Conservation (phyloP, 2,329 filamentous ascomycete species). For the Trichoderma aggressivum region DNA sequence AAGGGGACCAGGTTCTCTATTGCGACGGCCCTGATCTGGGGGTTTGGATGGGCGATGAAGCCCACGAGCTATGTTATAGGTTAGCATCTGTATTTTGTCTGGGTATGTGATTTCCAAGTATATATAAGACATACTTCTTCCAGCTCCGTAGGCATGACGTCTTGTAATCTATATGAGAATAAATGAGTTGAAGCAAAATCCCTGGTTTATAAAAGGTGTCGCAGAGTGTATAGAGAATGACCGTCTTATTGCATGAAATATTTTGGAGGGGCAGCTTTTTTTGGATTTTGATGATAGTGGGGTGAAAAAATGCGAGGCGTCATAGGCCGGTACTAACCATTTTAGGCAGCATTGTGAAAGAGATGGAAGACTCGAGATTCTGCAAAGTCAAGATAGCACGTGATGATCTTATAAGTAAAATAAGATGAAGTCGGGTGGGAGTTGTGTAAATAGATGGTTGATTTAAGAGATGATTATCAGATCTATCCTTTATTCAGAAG, state of each 20-base stretch:
- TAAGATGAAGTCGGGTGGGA: not conserved
- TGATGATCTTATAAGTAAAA: not conserved
- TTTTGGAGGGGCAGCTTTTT: constrained; percentile 24
- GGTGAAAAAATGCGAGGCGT: constrained; percentile 19
- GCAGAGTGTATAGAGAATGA: not conserved
- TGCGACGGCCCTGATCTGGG: constrained; percentile 82
- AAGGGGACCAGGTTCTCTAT: constrained; percentile 85
- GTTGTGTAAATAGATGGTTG: accelerated
- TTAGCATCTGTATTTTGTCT: not conserved
- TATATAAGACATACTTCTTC: constrained; percentile 59
- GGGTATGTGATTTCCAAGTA: not conserved
- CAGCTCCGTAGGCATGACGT: constrained; percentile 68
- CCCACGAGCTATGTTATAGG: constrained; percentile 68
- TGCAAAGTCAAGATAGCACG: not conserved
- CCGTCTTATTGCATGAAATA: constrained; percentile 8
- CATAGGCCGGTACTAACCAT: not conserved
- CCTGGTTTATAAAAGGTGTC: not conserved
- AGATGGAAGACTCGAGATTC: not conserved
- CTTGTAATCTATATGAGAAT: not conserved
- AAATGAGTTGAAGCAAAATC: not conserved
- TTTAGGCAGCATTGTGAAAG: not conserved
- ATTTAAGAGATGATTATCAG: not conserved
- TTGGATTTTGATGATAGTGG: constrained; percentile 19
- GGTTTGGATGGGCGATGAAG: constrained; percentile 89
- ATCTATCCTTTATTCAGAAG: not conserved